These are phyloP conservation scores for Theobroma cacao DNA, from an alignment of 345 rosid species.

Conservation along the genomic window DNA sequence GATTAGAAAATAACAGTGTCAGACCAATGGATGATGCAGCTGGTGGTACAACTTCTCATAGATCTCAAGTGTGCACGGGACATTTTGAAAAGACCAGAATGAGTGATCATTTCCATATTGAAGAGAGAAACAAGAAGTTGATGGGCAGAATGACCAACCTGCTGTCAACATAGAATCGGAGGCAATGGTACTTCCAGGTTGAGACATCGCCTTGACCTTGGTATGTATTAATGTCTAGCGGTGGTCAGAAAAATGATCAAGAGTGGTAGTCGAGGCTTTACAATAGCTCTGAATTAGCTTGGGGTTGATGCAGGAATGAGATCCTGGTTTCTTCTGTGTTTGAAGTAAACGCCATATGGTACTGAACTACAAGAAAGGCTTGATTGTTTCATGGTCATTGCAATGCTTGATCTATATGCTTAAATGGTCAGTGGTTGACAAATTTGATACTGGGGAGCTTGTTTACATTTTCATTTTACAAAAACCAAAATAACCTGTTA, in stretches of 20 bases:
- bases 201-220: background rate
- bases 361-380: background rate
- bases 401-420: slow-evolving; percentile 2
- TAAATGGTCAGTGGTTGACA: background rate
- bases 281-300: background rate
- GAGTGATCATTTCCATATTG: slow-evolving; percentile 33
- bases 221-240: background rate
- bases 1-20: slow-evolving; percentile 57
- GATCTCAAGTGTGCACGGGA: slow-evolving; percentile 22
- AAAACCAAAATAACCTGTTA: background rate
- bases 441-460: background rate
- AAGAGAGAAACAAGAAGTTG: slow-evolving; percentile 35
- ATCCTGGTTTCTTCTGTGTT: background rate
- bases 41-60: slow-evolving; percentile 33
- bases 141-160: slow-evolving; percentile 16
- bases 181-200: background rate
- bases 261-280: background rate
- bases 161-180: slow-evolving; percentile 11
- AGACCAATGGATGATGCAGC: slow-evolving; percentile 44
- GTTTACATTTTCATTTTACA: background rate
- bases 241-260: background rate
- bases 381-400: background rate
- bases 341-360: background rate
- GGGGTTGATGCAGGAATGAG: background rate
- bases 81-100: slow-evolving; percentile 31